Base-by-base conservation (phyloP, 768 basidiomycete genomes). In the Suillus occidentalis region DNA sequence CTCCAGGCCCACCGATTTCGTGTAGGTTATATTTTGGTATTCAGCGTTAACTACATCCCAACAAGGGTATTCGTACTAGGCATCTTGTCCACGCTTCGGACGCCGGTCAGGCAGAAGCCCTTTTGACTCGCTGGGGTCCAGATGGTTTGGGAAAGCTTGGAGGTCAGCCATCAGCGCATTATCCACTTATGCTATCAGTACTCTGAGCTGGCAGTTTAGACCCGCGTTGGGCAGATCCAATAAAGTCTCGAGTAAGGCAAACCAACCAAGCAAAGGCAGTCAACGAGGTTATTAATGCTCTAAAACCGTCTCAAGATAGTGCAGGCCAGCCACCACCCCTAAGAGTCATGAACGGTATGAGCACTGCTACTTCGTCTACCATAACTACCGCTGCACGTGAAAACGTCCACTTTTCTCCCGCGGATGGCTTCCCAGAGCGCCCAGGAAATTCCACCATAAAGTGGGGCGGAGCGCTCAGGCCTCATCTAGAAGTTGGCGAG, bases 31-130 rank as follows among this genome's bases (percentile, higher is more conserved):
- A 62, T 45, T 28, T 34, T 57, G 45, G 59, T 63, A 37, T 68
- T 57, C 62, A 49, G 64, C 43, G 59, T 64, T 45, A 64, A 71
- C 74, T 68, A 71, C 62, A 66, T 65, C 66, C 64, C 56, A 69
- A 59, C 58, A 59, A 42, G 18, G 37, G 25, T 12, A 31, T 42
- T 42, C 28, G 6, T 36, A 36, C 60, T 73, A 95, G 94, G 61
- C 94, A 97, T 80, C 83, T 94, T 67, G 88, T 95, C 12, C 94
- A 96, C 79, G 94, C 95, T 37, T 94, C 92, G 64, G 92, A 95
- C 78, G 92, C 90, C 14, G 91, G 92, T 78, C 92, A 96, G 74
- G 86, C 92, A 40, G 91, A 92, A 75, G 94, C 91, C 31, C 83
- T 96, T 65, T 87, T 96, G 58, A 88, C 86, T 68, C 86, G 93